Percentiles rank a stretch among this genome's conserved stretches.
These are phyloP conservation scores for Gossypium schwendimanii DNA, from an alignment of 441 rosid species.

Conservation along the genomic window DNA sequence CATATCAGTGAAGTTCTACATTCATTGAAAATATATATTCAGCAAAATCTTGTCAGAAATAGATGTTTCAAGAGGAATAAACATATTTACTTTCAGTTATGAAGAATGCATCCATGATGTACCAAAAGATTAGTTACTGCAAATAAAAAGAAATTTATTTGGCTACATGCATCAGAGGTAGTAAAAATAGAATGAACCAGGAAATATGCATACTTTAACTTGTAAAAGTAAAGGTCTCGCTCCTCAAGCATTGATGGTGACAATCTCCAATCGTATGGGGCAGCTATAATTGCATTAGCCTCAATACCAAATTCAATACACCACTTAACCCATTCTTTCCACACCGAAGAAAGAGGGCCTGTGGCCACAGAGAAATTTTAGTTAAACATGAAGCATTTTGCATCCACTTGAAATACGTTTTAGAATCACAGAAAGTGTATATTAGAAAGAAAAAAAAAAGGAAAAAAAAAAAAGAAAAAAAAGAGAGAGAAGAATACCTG, in stretches of 20 bases:
- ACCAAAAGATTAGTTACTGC: neutral
- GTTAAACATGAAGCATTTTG: constrained; percentile 9
- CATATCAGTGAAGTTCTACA: neutral
- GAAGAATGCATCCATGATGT: constrained; percentile 1
- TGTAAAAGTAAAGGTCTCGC: constrained; percentile 94
- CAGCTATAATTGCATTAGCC: constrained; percentile 91
- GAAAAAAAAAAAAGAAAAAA: neutral
- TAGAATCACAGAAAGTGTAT: neutral
- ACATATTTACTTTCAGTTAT: neutral
- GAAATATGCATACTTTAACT: constrained; percentile 64
- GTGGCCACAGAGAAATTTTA: constrained; percentile 14
- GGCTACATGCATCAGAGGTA: constrained; percentile 1
- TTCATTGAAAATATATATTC: neutral
- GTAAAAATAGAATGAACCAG: neutral
- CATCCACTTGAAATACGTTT: neutral
- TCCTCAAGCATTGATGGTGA: constrained; percentile 94
- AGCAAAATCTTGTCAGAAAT: neutral
- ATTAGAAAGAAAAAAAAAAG: neutral
- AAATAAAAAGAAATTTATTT: constrained; percentile 6
- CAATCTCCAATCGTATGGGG: constrained; percentile 95
- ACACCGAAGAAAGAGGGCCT: constrained; percentile 96
- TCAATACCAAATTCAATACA: constrained; percentile 94
- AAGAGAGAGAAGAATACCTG: constrained; percentile 39
- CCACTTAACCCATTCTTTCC: constrained; percentile 99
- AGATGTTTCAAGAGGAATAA: neutral